Conservation (phyloP, 129 eudicot genomes). For the Lonicera japonica region DNA sequence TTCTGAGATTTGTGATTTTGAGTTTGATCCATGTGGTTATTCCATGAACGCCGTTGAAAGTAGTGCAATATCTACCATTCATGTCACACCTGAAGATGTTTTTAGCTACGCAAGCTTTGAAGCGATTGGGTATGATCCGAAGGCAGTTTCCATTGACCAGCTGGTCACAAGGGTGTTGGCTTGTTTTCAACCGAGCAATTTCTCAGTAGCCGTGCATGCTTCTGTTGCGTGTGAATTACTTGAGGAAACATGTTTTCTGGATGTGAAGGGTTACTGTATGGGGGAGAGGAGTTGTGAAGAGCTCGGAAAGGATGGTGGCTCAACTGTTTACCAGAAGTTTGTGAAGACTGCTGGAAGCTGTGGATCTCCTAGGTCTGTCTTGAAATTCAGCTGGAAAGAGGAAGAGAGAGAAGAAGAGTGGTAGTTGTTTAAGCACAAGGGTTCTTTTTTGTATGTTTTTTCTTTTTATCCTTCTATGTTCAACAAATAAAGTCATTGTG, state of each 20-base stretch:
- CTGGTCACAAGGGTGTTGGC: constrained; percentile 57
- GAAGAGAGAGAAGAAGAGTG: constrained; percentile 54
- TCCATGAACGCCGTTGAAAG: constrained; percentile 83
- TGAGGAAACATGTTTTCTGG: constrained; percentile 20
- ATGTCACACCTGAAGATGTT: constrained; percentile 89
- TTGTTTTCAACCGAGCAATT: constrained; percentile 74
- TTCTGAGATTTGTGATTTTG: constrained; percentile 74
- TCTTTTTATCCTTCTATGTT: background rate
- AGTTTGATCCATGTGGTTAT: constrained; percentile 96
- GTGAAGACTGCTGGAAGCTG: constrained; percentile 33
- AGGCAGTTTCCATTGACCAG: constrained; percentile 22
- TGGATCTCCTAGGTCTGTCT: constrained; percentile 56
- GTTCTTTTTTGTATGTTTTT: background rate
- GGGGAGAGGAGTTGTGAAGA: constrained; percentile 51
- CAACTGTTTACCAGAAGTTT: constrained; percentile 58
- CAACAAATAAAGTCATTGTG: background rate
- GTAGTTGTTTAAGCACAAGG: constrained; percentile 15
- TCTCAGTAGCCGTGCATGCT: constrained; percentile 71
- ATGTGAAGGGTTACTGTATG: constrained; percentile 39
- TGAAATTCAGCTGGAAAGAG: constrained; percentile 56
- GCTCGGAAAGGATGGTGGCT: constrained; percentile 49
- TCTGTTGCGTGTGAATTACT: constrained; percentile 27
- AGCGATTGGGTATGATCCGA: constrained; percentile 68
- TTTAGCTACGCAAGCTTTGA: constrained; percentile 95
- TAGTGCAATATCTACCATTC: constrained; percentile 66